A percentile compares a stretch with the other conserved stretches of the same genome.
phyloP scores from a whole-genome alignment of 495 filamentous ascomycete species.

The Penicillium lagena region DNA sequence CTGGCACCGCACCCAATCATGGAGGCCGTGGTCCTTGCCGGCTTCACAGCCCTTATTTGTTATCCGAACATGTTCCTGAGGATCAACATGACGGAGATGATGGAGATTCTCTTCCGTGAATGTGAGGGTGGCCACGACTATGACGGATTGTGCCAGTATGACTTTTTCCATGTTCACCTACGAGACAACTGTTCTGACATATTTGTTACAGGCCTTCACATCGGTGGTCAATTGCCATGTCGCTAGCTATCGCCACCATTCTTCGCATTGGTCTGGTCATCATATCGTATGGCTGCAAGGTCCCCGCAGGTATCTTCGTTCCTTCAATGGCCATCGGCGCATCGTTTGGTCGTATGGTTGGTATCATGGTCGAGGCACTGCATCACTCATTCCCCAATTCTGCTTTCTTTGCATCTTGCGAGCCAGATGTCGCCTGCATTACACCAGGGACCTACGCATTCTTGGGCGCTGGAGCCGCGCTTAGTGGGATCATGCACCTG shows the following conservation, averaged over 20 bases:
- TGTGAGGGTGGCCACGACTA: constrained; percentile 93
- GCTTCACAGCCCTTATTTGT: constrained; percentile 80
- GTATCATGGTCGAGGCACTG: constrained; percentile 85
- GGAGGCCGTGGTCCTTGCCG: constrained; percentile 81
- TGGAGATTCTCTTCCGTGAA: constrained; percentile 95
- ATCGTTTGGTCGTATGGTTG: constrained; percentile 88
- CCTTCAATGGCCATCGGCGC: constrained; percentile 97
- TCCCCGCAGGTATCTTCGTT: constrained; percentile 94
- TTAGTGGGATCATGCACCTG: constrained; percentile 98
- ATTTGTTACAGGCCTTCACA: constrained; percentile 40
- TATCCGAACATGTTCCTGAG: constrained; percentile 93
- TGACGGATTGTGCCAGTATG: constrained; percentile 78
- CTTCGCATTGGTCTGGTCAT: constrained; percentile 82
- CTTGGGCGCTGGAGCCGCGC: constrained; percentile 83
- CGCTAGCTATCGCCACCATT: constrained; percentile 72
- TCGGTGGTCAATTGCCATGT: constrained; percentile 73
- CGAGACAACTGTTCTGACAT: constrained; percentile 15
- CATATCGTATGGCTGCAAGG: constrained; percentile 96
- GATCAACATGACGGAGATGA: constrained; percentile 99
- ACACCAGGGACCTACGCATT: constrained; percentile 96
- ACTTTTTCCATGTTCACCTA: background rate
- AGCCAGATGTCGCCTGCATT: constrained; percentile 92
- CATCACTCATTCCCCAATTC: constrained; percentile 78
- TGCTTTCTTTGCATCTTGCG: constrained; percentile 77
- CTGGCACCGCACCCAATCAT: constrained; percentile 75